Base-by-base conservation (phyloP, 768 basidiomycete species). In the Collybia sordida region DNA sequence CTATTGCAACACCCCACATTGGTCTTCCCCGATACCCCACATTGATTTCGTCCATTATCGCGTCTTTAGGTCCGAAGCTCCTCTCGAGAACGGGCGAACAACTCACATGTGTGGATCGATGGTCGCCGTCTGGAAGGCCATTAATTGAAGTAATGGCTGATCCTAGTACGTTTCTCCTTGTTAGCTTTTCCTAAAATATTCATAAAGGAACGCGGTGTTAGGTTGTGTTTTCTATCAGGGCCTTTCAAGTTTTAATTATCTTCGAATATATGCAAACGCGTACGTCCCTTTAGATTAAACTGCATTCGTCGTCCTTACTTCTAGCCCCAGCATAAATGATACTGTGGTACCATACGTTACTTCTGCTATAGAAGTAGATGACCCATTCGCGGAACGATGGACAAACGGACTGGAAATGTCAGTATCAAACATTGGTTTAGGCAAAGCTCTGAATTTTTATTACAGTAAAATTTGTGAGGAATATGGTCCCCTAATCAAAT, bases 191-290 rank as follows among this genome's bases (percentile, higher is more conserved):
- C 12, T 35, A n/a, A 14, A 23, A 14, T 4, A 8, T 23, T 42
- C 15, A 8, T 21, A 7, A 36, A 15, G 4, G 44, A 36, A 34
- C 7, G 21, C 23, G 0, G 17, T 3, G 12, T 46, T 22, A 90
- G 91, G 84, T 18, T 76, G 78, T 17, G 67, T 91, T 23, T 96
- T 96, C 62, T 88, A 85, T 59, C 81, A 87, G 55, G 86, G 83
- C 3, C 73, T 96, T 35, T 49, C 72, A 0, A 67, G 72, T 31
- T 96, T 96, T 62, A 69, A 80, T 25, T 75, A 83, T 40, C 74
- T 92, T 40, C 72, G 82, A 45, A 81, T 96, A 46, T 94, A 90
- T 53, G 93, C 90, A 2, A 94, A 93, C 66, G 78, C 85, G 81
- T 87, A 55, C 56, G 85, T 71, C n/a, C 27, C 38, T 3, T 35